Evolutionary conservation across 495 filamentous ascomycete species (phyloP).

Genomic region (Aspergillus saccharolyticus): DNA sequence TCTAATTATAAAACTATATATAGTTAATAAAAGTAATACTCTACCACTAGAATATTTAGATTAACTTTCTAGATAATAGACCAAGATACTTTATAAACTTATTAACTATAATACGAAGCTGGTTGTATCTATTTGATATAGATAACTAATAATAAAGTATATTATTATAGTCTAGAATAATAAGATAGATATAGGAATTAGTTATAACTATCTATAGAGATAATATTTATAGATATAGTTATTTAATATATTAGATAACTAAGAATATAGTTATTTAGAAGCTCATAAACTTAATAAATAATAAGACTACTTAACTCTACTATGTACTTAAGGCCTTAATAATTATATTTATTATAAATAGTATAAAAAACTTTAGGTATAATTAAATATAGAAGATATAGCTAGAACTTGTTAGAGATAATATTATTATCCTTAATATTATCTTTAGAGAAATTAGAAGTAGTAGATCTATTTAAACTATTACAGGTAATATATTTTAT

Average conservation of each 20-base stretch:
- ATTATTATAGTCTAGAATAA: neutral
- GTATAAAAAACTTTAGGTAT: neutral
- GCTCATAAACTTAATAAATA: neutral
- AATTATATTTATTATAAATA: neutral
- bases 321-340: neutral
- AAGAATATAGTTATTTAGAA: neutral
- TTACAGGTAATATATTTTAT: neutral
- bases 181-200: neutral
- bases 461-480: neutral
- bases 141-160: neutral
- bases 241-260: neutral
- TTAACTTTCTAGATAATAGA: neutral
- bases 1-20: neutral
- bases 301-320: neutral
- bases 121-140: neutral
- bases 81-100: neutral
- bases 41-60: neutral
- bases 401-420: neutral
- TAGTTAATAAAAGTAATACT: neutral
- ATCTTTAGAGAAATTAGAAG: neutral
- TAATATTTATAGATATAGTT: neutral
- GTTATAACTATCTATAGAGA: neutral
- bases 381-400: neutral
- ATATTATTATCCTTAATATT: neutral
- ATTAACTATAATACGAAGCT: neutral